Evolutionary conservation across 1,139 yeast genomes (phyloP).

Genomic region (Suhomyces ambrosiae): DNA sequence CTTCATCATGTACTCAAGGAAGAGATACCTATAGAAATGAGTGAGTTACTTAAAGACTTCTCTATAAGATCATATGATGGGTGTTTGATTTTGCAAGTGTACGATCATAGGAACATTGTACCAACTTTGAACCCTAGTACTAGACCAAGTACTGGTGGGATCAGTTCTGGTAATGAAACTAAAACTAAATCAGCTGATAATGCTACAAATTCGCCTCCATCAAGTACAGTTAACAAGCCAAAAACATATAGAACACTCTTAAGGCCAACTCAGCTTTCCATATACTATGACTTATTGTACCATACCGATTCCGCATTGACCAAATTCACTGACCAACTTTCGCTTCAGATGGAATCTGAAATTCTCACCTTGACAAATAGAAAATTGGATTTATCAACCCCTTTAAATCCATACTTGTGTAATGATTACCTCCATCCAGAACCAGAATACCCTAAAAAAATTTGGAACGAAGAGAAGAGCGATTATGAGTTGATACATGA

Average conservation of each 20-base stretch:
- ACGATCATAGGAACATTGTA: slow-evolving; percentile 63
- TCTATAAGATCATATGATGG: slow-evolving; percentile 86
- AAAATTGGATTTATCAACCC: slow-evolving; percentile 72
- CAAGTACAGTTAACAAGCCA: slow-evolving; percentile 42
- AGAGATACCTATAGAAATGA: slow-evolving; percentile 84
- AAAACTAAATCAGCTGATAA: slow-evolving; percentile 8
- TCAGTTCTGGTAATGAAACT: slow-evolving; percentile 5
- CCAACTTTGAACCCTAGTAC: slow-evolving; percentile 13
- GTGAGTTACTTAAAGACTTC: slow-evolving; percentile 86
- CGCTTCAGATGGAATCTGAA: slow-evolving; percentile 81
- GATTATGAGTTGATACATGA: slow-evolving; percentile 35
- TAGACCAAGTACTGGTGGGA: slow-evolving; percentile 3
- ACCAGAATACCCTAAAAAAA: slow-evolving; percentile 47
- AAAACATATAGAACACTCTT: slow-evolving; percentile 75
- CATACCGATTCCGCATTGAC: slow-evolving; percentile 79
- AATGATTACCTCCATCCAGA: slow-evolving; percentile 52
- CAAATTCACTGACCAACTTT: slow-evolving; percentile 75
- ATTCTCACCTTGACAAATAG: slow-evolving; percentile 76
- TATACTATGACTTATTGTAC: slow-evolving; percentile 82
- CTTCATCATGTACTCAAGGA: slow-evolving; percentile 77
- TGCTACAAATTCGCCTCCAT: slow-evolving; percentile 8
- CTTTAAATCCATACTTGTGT: slow-evolving; percentile 63
- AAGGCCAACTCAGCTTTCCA: slow-evolving; percentile 76
- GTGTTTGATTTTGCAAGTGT: slow-evolving; percentile 77
- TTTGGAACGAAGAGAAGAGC: slow-evolving; percentile 37